These are phyloP conservation scores for Pachysolen tannophilus DNA, from an alignment of 805 yeast genomes.

Conservation along the genomic window DNA sequence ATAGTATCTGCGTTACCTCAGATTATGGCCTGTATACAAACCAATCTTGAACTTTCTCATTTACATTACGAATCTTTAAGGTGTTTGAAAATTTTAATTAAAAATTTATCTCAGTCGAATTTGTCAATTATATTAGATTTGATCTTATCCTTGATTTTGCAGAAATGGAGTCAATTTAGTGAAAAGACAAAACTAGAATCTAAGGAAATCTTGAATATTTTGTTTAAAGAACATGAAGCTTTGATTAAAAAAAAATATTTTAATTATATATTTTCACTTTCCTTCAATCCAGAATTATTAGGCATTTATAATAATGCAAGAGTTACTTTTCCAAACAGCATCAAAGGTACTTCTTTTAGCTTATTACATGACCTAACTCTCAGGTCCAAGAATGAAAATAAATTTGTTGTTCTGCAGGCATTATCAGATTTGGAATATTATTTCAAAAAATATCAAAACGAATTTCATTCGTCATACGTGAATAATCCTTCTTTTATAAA, in stretches of 20 bases:
- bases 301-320: slow-evolving; percentile 21
- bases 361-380: slow-evolving; percentile 45
- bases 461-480: slow-evolving; percentile 38
- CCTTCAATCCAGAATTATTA: slow-evolving; percentile 32
- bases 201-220: slow-evolving; percentile 35
- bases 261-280: slow-evolving; percentile 45
- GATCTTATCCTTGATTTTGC: slow-evolving; percentile 64
- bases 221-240: slow-evolving; percentile 25
- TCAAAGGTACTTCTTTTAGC: slow-evolving; percentile 11
- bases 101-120: slow-evolving; percentile 45
- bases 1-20: slow-evolving; percentile 74
- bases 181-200: slow-evolving; percentile 42
- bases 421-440: slow-evolving; percentile 53
- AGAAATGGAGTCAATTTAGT: slow-evolving; percentile 51
- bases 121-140: slow-evolving; percentile 65
- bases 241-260: slow-evolving; percentile 32
- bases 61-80: slow-evolving; percentile 54
- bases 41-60: slow-evolving; percentile 57
- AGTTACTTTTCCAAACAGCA: slow-evolving; percentile 3
- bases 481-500: slow-evolving; percentile 22
- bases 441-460: slow-evolving; percentile 40
- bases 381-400: slow-evolving; percentile 54
- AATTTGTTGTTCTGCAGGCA: slow-evolving; percentile 66
- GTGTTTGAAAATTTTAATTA: slow-evolving; percentile 61
- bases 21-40: slow-evolving; percentile 76